Evolutionary conservation across 768 basidiomycete genomes (phyloP), one percentile per base, ranked within the genome.

Genomic region (Panaeolus papilionaceus): DNA sequence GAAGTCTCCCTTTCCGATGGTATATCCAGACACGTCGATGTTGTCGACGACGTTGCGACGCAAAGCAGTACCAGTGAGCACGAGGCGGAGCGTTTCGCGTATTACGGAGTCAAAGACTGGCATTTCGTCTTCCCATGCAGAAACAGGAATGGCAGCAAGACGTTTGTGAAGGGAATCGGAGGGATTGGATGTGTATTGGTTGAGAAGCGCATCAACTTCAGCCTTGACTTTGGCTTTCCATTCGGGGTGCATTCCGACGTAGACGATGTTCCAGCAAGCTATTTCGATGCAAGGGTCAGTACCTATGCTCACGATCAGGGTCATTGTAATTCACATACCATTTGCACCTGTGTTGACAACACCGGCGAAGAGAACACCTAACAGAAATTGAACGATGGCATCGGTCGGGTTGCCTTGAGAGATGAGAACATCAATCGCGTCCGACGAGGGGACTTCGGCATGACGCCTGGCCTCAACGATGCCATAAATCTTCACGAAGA

Each of bases 111-210:
- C 81, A 38, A 82, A n/a, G 11, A 71, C 69, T 3, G 81, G 81
- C 71, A 81, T 77, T 61, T 80, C 75, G 14, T 79, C 78, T 68
- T 83, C 82, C 82, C 82, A 84, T 16, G 76, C 80, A 2, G 69
- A 51, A 49, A 79, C 70, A 0, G 82, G 79, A 42, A 84, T 76
- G 3, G 71, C 28, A 1, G 79, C 69, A 14, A 84, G 77, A 2
- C 77, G 80, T 61, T 73, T 74, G 67, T 80, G 75, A 7, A 81
- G 72, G 4, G 79, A 72, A 11, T 81, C 79, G 18, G 75, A 69
- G 9, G 72, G 51, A 1, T 71, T 63, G 63, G 72, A 67, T 37
- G 76, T 74, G 47, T 81, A 72, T 16, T 76, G 76, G 2, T 67
- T 33, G 11, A 82, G 45, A 18, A 82, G 73, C 1, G 71, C n/a